These are phyloP conservation scores for Turritis glabra DNA, from an alignment of 345 rosid species.

Conservation along the genomic window DNA sequence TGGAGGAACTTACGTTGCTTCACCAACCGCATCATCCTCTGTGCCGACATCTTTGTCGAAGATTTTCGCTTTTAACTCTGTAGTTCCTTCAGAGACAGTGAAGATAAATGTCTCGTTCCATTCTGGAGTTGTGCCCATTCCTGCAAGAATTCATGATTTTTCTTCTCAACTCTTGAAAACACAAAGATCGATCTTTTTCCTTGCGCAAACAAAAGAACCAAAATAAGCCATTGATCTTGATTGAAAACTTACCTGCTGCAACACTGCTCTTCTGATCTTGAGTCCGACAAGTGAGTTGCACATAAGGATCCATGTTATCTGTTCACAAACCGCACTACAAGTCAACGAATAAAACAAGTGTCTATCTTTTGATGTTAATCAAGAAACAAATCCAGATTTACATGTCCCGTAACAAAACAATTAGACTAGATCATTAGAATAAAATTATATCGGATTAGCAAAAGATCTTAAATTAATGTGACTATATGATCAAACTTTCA, in stretches of 20 bases:
- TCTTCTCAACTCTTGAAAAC: slow-evolving; percentile 5
- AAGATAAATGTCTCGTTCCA: slow-evolving; percentile 88
- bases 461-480: neutral
- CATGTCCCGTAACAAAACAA: slow-evolving; percentile 13
- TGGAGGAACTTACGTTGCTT: slow-evolving; percentile 57
- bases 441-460: neutral
- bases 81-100: slow-evolving; percentile 50
- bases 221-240: slow-evolving; percentile 10
- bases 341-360: neutral
- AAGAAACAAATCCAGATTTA: neutral
- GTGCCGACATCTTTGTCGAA: slow-evolving; percentile 66
- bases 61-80: slow-evolving; percentile 56
- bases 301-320: slow-evolving; percentile 80
- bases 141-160: slow-evolving; percentile 35
- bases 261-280: slow-evolving; percentile 77
- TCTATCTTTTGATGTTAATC: neutral
- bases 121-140: slow-evolving; percentile 61
- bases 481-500: slow-evolving; percentile 13
- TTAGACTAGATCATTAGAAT: neutral
- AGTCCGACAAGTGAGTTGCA: slow-evolving; percentile 57
- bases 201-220: neutral
- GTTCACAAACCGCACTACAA: neutral
- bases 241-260: slow-evolving; percentile 53
- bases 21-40: slow-evolving; percentile 67
- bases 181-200: slow-evolving; percentile 7